Evolutionary conservation across 2,329 filamentous ascomycete genomes (phyloP).

Genomic region (Penicillium capsulatum): DNA sequence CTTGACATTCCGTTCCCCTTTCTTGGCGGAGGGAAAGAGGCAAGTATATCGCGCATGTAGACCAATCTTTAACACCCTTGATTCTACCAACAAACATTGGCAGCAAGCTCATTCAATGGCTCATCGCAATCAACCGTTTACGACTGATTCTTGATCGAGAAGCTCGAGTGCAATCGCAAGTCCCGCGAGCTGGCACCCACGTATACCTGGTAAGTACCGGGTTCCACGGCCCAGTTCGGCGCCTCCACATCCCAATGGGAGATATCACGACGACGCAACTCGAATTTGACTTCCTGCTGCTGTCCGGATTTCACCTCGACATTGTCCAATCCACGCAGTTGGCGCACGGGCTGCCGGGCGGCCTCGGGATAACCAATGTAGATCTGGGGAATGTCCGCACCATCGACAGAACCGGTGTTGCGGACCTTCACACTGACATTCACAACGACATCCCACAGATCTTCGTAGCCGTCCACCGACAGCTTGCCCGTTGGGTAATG

Average conservation of each 20-base stretch:
- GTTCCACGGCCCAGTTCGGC: conserved; percentile 34
- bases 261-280: conserved; percentile 12
- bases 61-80: no score
- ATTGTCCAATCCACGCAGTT: conserved; percentile 54
- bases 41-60: no score
- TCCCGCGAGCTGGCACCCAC: no score
- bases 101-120: no score
- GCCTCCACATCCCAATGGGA: conserved; percentile 32
- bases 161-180: no score
- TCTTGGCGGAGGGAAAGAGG: no score
- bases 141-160: no score
- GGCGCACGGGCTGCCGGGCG: conserved; percentile 26
- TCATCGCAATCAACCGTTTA: no score
- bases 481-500: not conserved
- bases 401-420: conserved; percentile 50
- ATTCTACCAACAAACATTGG: no score
- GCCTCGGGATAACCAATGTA: conserved; percentile 48
- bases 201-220: conserved; percentile 21
- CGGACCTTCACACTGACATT: conserved; percentile 46
- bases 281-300: conserved; percentile 9
- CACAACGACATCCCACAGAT: conserved; percentile 52
- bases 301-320: no score
- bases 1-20: no score
- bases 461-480: conserved; percentile 50
- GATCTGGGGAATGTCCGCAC: conserved; percentile 53